A percentile compares a stretch with the other conserved stretches of the same genome.
Conservation (phyloP, 345 rosid species). For the Brassica juncea region DNA sequence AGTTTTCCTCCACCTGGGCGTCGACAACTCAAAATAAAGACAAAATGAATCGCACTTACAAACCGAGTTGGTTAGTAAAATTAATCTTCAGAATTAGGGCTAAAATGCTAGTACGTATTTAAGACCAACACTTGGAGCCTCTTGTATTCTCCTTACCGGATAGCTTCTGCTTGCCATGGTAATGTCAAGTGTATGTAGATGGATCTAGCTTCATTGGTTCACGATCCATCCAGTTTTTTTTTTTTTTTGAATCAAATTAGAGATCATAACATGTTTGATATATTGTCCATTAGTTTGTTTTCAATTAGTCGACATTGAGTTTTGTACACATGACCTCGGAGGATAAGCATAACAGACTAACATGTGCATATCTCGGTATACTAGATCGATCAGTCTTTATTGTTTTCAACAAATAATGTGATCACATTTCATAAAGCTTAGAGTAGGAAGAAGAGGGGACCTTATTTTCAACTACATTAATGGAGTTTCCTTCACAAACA, state of each 20-base stretch:
- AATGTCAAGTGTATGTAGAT: background rate
- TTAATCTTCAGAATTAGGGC: background rate
- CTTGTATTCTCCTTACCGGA: background rate
- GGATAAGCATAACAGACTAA: background rate
- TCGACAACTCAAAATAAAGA: background rate
- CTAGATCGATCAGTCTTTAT: background rate
- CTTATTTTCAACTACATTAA: constrained; percentile 30
- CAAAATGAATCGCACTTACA: background rate
- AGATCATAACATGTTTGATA: background rate
- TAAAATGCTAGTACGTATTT: background rate
- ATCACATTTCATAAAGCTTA: constrained; percentile 3
- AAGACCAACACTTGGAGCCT: background rate
- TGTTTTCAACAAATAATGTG: background rate
- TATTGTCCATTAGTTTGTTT: background rate
- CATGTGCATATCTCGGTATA: background rate
- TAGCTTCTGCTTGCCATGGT: background rate
- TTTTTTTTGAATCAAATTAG: background rate
- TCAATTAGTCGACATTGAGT: background rate
- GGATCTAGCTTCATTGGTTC: background rate
- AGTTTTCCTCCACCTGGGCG: background rate
- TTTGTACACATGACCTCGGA: background rate
- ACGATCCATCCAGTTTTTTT: background rate
- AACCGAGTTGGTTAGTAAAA: background rate
- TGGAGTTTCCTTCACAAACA: constrained; percentile 23
- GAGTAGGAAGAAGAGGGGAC: constrained; percentile 27